A percentile compares a stretch with the other conserved stretches of the same genome.
These are phyloP conservation scores for Moesziomyces globuligerus DNA, from an alignment of 1,284 basidiomycete genomes.

Conservation along the genomic window DNA sequence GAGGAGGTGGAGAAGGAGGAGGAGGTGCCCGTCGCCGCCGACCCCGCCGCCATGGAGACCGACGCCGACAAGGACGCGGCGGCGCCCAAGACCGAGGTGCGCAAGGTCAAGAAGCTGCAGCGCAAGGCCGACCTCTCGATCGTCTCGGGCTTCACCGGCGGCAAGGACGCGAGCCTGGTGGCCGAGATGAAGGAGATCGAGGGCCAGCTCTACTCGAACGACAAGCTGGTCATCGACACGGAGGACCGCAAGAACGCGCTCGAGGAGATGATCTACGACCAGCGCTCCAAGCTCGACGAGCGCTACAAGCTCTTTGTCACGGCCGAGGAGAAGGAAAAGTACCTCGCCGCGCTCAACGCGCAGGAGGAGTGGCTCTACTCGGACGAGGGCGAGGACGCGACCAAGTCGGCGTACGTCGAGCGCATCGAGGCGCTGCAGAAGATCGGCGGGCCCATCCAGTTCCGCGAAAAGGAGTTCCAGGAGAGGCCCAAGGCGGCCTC, in stretches of 20 bases:
- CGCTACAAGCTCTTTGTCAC: constrained; percentile 61
- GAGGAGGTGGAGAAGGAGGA: constrained; percentile 67
- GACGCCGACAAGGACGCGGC: constrained; percentile 50
- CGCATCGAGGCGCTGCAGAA: constrained; percentile 61
- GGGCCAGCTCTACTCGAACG: constrained; percentile 63
- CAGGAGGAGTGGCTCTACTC: constrained; percentile 67
- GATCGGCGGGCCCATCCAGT: constrained; percentile 61
- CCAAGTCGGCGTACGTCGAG: constrained; percentile 63
- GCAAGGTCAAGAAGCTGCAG: constrained; percentile 66
- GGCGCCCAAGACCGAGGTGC: constrained; percentile 64
- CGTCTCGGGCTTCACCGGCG: constrained; percentile 55
- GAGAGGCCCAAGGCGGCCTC: constrained; percentile 65
- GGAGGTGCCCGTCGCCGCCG: constrained; percentile 58
- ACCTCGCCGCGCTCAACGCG: constrained; percentile 57
- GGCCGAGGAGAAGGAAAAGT: constrained; percentile 64
- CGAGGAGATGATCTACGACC: constrained; percentile 67
- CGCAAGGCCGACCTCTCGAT: constrained; percentile 64
- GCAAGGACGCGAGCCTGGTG: constrained; percentile 54
- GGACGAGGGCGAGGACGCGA: constrained; percentile 66
- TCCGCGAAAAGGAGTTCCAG: constrained; percentile 61
- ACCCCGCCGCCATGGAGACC: constrained; percentile 57
- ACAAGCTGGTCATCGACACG: constrained; percentile 67
- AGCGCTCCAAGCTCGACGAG: constrained; percentile 65
- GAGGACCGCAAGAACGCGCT: constrained; percentile 67
- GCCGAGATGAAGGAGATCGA: constrained; percentile 63